A percentile compares a stretch with the other conserved stretches of the same genome.
Conservation (phyloP, 257 asterid species). For the Capsicum baccatum region DNA sequence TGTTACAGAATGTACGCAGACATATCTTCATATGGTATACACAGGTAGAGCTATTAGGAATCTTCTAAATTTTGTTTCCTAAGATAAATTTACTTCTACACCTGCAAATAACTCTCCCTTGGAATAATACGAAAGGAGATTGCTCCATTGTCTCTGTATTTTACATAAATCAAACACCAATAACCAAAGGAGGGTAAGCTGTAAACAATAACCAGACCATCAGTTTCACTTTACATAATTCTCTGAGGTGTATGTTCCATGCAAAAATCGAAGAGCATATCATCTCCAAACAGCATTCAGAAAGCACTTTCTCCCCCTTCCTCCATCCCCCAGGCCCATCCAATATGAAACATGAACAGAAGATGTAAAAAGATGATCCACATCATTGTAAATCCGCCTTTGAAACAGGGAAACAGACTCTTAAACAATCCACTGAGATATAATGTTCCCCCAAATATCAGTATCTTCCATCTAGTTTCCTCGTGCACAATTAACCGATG, state of each 20-base stretch:
- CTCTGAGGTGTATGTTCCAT: neutral
- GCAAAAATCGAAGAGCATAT: neutral
- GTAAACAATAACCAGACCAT: constrained; percentile 11
- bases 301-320: neutral
- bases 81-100: neutral
- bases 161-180: constrained; percentile 12
- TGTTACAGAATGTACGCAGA: neutral
- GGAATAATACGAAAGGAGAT: neutral
- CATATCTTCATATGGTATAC: neutral
- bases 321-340: neutral
- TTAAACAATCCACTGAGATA: neutral
- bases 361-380: neutral
- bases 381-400: neutral
- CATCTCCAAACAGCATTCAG: neutral
- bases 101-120: neutral
- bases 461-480: constrained; percentile 1
- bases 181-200: neutral
- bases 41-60: neutral
- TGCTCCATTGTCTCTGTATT: neutral
- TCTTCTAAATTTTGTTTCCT: neutral
- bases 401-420: neutral
- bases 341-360: constrained; percentile 8
- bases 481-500: constrained; percentile 12
- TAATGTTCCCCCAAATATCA: neutral
- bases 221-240: neutral